These are phyloP conservation scores for Leishmania turanica DNA, from an alignment of 208 protist genomes.

Conservation along the genomic window DNA sequence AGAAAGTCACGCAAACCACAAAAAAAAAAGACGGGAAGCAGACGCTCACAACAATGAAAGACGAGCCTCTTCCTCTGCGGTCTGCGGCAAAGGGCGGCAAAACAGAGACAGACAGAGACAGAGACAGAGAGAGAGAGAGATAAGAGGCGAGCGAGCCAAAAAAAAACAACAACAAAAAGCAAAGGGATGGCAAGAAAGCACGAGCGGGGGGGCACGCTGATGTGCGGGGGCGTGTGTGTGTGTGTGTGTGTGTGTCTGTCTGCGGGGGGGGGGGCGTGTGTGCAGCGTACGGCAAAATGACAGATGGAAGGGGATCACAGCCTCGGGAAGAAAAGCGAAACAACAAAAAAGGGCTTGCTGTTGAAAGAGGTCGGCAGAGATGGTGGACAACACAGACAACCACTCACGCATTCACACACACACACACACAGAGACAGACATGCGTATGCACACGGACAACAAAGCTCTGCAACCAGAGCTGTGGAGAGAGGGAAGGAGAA, in stretches of 20 bases:
- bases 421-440: not conserved
- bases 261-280: too few species aligned
- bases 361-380: not conserved
- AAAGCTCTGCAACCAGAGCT: not conserved
- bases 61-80: not conserved
- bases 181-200: not conserved
- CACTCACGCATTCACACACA: conserved; percentile 2
- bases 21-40: not conserved
- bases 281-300: not conserved
- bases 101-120: not conserved
- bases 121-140: too few species aligned
- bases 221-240: not conserved
- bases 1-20: not conserved
- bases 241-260: not conserved
- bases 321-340: not conserved
- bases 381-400: not conserved
- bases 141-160: not conserved
- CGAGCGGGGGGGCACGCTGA: not conserved
- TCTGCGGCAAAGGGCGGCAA: not conserved
- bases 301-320: not conserved
- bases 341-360: not conserved
- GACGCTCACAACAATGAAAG: not conserved
- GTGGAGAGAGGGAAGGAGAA: not conserved
- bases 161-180: not conserved
- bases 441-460: not conserved